phyloP scores from a whole-genome alignment of 164 flowering plant species.

The Annona cherimola region DNA sequence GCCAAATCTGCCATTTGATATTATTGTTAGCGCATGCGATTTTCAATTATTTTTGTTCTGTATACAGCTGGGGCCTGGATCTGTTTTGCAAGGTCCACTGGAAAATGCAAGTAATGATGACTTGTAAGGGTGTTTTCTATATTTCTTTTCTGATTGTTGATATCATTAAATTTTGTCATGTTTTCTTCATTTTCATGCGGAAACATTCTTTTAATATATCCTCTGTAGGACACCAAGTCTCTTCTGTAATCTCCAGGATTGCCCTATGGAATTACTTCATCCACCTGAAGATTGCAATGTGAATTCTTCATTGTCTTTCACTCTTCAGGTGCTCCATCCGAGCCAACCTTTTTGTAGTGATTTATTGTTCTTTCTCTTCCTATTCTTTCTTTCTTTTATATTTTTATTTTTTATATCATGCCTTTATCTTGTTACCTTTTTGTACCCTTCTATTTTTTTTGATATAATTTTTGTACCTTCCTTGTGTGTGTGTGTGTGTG shows the following conservation, averaged over 20 bases:
- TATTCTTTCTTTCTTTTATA: neutral
- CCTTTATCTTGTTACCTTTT: neutral
- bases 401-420: constrained; percentile 1
- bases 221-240: constrained; percentile 57
- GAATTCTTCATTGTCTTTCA: constrained; percentile 82
- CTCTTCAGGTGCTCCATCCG: constrained; percentile 68
- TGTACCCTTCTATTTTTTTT: neutral
- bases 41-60: constrained; percentile 10
- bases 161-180: neutral
- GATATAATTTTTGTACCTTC: neutral
- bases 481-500: too few relatives aligned
- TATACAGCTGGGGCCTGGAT: constrained; percentile 81
- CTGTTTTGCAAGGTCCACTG: constrained; percentile 67
- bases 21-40: constrained; percentile 1
- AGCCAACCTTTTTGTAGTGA: neutral
- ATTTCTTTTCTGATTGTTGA: neutral
- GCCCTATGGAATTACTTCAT: constrained; percentile 83
- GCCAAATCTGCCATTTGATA: neutral
- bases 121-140: constrained; percentile 39
- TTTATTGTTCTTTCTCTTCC: constrained; percentile 6
- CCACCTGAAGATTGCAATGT: constrained; percentile 98
- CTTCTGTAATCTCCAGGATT: constrained; percentile 56
- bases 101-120: constrained; percentile 41
- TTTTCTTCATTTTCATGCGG: constrained; percentile 6
- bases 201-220: neutral